Evolutionary conservation across 129 eudicot species (phyloP).

Genomic region (Lactuca sativa): DNA sequence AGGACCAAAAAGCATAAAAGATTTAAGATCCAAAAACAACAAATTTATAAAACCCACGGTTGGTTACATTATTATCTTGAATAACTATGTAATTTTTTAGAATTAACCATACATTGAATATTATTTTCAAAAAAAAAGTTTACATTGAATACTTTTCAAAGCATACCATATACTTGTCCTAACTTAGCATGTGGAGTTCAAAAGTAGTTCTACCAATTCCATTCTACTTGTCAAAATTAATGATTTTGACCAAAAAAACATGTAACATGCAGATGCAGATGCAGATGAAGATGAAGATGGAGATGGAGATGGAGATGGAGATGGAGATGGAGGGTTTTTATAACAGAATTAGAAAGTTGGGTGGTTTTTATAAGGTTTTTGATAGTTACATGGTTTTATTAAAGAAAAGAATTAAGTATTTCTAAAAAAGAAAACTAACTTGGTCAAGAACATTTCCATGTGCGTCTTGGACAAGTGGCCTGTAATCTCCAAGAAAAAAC

Average conservation of each 20-base stretch:
- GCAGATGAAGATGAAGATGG: no score
- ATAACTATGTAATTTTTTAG: neutral
- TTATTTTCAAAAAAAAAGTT: no score
- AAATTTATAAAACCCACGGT: neutral
- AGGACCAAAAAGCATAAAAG: conserved; percentile 12
- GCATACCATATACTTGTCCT: neutral
- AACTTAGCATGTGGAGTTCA: neutral
- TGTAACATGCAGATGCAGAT: neutral
- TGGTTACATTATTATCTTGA: neutral
- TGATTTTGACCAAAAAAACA: neutral
- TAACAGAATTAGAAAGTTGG: neutral
- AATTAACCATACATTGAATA: no score
- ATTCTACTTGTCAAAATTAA: no score
- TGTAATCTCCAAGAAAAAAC: conserved; percentile 98
- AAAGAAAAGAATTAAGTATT: neutral
- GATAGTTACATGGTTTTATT: neutral
- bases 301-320: no score
- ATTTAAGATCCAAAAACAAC: neutral
- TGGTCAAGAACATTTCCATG: conserved; percentile 96
- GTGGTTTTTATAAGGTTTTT: neutral
- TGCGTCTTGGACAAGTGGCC: conserved; percentile 85
- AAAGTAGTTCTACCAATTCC: neutral
- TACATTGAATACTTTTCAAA: neutral
- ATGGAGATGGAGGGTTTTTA: no score
- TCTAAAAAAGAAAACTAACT: conserved; percentile 39